These are phyloP conservation scores for Cylindrotheca fusiformis DNA, from an alignment of 108 stramenopile genomes.

Conservation along the genomic window DNA sequence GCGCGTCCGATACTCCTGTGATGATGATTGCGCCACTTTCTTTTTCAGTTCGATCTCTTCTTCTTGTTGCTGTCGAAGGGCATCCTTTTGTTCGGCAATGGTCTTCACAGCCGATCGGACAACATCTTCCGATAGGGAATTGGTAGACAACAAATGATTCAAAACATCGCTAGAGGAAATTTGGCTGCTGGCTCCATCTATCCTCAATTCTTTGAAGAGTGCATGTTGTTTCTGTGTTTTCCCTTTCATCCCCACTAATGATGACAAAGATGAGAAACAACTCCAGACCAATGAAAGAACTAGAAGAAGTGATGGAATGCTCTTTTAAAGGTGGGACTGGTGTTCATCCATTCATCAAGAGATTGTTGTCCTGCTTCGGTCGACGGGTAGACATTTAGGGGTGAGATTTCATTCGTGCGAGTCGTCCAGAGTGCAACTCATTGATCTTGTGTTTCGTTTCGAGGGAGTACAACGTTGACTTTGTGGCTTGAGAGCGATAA, in stretches of 20 bases:
- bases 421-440: too few species aligned
- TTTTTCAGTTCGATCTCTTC: background rate
- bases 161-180: constrained; percentile 19
- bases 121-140: constrained; percentile 8
- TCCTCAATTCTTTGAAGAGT: constrained; percentile 11
- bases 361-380: too few species aligned
- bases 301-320: too few species aligned
- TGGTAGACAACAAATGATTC: constrained; percentile 23
- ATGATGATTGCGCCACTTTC: background rate
- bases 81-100: background rate
- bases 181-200: background rate
- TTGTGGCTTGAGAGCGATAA: constrained; percentile 50
- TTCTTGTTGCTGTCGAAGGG: background rate
- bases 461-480: constrained; percentile 87
- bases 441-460: too few species aligned
- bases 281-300: too few species aligned
- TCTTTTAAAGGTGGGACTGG: too few species aligned
- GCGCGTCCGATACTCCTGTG: constrained; percentile 40
- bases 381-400: too few species aligned
- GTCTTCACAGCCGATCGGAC: constrained; percentile 17
- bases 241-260: too few species aligned
- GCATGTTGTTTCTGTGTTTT: too few species aligned
- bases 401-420: too few species aligned
- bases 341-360: too few species aligned
- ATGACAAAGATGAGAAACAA: too few species aligned